A percentile compares a stretch with the other conserved stretches of the same genome.
Conservation (phyloP, 371 early-diverging fungal genomes). For the Funneliformis caledonium region DNA sequence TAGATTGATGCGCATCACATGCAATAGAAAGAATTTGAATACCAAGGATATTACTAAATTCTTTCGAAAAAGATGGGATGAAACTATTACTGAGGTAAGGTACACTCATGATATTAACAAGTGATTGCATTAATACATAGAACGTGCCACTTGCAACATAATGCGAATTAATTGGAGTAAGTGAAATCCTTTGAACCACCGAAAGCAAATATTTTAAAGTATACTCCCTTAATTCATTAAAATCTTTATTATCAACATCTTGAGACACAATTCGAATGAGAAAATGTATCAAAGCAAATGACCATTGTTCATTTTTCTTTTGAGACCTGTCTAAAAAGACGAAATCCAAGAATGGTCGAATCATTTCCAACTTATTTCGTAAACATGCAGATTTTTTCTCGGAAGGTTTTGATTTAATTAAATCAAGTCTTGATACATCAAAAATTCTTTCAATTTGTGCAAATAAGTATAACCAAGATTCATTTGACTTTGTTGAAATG, state of each 20-base stretch:
- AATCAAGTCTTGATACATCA: conserved; percentile 3
- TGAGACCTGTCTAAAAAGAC: conserved; percentile 7
- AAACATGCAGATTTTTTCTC: conserved; percentile 9
- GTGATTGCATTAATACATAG: conserved; percentile 27
- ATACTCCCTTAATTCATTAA: not conserved
- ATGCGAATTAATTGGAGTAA: not conserved
- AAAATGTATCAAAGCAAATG: conserved; percentile 3
- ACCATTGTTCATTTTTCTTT: not conserved
- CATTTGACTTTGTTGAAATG: conserved; percentile 1
- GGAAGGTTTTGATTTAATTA: not conserved
- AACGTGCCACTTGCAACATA: not conserved
- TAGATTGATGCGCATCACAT: conserved; percentile 12
- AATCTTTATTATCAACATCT: not conserved
- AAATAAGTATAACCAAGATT: conserved; percentile 23
- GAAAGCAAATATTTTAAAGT: conserved; percentile 29
- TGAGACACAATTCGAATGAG: conserved; percentile 3
- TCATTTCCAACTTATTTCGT: conserved; percentile 22
- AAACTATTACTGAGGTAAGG: not conserved
- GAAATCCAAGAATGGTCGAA: conserved; percentile 32
- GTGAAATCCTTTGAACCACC: conserved; percentile 21
- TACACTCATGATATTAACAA: conserved; percentile 14
- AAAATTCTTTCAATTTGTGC: conserved; percentile 36
- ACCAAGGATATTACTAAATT: not conserved
- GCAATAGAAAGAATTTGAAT: conserved; percentile 25
- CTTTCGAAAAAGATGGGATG: not conserved